phyloP scores from a whole-genome alignment of 257 asterid species.

The Solanum appendiculatum region DNA sequence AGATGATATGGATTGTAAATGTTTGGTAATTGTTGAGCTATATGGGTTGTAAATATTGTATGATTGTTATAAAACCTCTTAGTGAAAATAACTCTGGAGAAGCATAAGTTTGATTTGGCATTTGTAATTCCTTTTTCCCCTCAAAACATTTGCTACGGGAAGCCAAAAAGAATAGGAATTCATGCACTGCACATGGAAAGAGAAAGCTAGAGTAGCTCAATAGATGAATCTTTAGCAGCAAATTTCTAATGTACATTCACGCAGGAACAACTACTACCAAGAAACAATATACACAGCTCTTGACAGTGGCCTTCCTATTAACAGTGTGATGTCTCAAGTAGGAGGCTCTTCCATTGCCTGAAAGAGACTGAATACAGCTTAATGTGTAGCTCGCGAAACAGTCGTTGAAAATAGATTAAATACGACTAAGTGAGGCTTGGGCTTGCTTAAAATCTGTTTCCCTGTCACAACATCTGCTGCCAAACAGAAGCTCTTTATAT shows the following conservation, averaged over 20 bases:
- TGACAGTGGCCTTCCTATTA: background rate
- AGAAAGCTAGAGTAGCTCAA: background rate
- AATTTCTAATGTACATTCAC: background rate
- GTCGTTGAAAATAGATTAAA: no score
- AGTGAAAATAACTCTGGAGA: no score
- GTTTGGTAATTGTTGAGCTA: background rate
- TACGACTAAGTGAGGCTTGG: background rate
- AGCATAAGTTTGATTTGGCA: background rate
- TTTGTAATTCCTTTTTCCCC: background rate
- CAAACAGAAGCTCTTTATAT: background rate
- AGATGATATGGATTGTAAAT: background rate
- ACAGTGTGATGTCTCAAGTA: background rate
- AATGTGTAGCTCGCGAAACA: no score
- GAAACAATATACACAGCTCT: background rate
- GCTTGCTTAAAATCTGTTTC: background rate
- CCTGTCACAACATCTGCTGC: background rate
- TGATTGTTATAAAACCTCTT: background rate
- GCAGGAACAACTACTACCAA: background rate
- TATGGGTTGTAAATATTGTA: background rate
- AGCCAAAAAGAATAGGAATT: background rate
- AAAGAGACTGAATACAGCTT: background rate
- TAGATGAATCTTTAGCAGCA: background rate
- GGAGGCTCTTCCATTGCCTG: background rate
- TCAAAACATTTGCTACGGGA: background rate
- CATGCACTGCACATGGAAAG: background rate